A percentile compares a stretch with the other conserved stretches of the same genome.
phyloP scores from a whole-genome alignment of 768 basidiomycete genomes.

The Rhodotorula diobovata region DNA sequence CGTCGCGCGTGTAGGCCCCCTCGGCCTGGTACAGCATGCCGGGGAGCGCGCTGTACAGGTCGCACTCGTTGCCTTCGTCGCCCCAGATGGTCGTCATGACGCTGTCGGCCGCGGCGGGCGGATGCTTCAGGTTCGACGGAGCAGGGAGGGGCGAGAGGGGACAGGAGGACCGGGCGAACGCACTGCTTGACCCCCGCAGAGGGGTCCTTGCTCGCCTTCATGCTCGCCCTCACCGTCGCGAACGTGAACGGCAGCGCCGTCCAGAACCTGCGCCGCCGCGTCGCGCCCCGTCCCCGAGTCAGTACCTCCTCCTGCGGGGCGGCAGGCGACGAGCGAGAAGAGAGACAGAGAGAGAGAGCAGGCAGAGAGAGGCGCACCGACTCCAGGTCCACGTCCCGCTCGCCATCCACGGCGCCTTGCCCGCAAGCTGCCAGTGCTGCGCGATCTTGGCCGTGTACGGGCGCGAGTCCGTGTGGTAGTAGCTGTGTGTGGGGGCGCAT shows the following conservation, averaged over 20 bases:
- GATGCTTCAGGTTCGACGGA: too few species aligned
- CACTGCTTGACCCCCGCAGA: constrained; percentile 28
- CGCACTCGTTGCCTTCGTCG: constrained; percentile 42
- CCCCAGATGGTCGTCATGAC: constrained; percentile 39
- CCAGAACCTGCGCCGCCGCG: constrained; percentile 30
- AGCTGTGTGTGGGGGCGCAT: neutral
- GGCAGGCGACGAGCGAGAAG: neutral
- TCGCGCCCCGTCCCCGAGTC: too few species aligned
- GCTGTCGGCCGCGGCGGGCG: neutral
- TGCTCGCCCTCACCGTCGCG: constrained; percentile 36
- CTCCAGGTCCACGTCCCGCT: constrained; percentile 40
- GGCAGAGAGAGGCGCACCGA: constrained; percentile 6
- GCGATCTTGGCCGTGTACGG: constrained; percentile 36
- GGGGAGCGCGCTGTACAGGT: constrained; percentile 33
- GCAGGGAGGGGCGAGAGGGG: neutral
- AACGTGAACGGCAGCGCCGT: constrained; percentile 41
- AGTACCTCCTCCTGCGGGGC: too few species aligned
- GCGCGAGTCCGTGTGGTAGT: constrained; percentile 37
- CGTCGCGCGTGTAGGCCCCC: constrained; percentile 25
- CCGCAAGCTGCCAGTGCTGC: constrained; percentile 40
- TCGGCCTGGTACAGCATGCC: constrained; percentile 38
- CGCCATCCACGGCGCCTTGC: constrained; percentile 40
- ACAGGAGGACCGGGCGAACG: neutral
- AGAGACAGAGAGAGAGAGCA: neutral
- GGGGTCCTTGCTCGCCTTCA: constrained; percentile 38